A percentile compares a stretch with the other conserved stretches of the same genome.
Evolutionary conservation across 306 rosid genomes (phyloP).

Genomic region (Castanea crenata): DNA sequence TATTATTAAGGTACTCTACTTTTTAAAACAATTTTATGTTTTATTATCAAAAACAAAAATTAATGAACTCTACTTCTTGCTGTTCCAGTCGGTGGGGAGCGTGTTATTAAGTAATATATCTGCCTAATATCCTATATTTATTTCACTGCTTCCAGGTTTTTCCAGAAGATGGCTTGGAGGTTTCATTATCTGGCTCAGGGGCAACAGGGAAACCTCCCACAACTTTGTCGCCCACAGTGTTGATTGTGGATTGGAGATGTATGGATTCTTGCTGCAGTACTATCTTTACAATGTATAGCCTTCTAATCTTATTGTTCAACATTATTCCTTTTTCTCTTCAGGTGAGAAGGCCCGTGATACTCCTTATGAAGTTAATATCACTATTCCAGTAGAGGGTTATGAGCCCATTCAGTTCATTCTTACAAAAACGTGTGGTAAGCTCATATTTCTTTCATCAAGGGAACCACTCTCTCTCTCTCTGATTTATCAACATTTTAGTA

Average conservation of each 20-base stretch:
- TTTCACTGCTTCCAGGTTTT: slow-evolving; percentile 48
- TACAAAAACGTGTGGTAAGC: slow-evolving; percentile 85
- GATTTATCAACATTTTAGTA: neutral
- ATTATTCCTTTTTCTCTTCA: slow-evolving; percentile 36
- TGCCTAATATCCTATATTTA: slow-evolving; percentile 18
- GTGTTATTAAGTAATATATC: slow-evolving; percentile 15
- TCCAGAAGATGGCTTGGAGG: slow-evolving; percentile 69
- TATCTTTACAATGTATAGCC: slow-evolving; percentile 15
- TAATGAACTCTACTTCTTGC: slow-evolving; percentile 40
- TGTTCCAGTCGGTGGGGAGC: slow-evolving; percentile 17
- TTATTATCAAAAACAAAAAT: neutral
- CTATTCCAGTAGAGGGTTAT: slow-evolving; percentile 77
- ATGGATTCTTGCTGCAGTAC: slow-evolving; percentile 33
- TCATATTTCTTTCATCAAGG: neutral
- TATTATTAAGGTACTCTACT: slow-evolving; percentile 49
- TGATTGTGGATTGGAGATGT: slow-evolving; percentile 93
- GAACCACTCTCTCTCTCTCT: neutral
- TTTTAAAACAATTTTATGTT: neutral
- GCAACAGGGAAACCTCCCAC: slow-evolving; percentile 74
- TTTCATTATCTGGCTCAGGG: slow-evolving; percentile 75
- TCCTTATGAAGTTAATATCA: slow-evolving; percentile 72
- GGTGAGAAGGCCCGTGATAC: slow-evolving; percentile 57
- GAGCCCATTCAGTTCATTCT: slow-evolving; percentile 76
- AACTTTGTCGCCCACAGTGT: slow-evolving; percentile 82
- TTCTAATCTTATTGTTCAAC: slow-evolving; percentile 17